Evolutionary conservation across 345 rosid genomes (phyloP), one percentile per base, ranked within the genome.

Genomic region (Eutrema heterophyllum): DNA sequence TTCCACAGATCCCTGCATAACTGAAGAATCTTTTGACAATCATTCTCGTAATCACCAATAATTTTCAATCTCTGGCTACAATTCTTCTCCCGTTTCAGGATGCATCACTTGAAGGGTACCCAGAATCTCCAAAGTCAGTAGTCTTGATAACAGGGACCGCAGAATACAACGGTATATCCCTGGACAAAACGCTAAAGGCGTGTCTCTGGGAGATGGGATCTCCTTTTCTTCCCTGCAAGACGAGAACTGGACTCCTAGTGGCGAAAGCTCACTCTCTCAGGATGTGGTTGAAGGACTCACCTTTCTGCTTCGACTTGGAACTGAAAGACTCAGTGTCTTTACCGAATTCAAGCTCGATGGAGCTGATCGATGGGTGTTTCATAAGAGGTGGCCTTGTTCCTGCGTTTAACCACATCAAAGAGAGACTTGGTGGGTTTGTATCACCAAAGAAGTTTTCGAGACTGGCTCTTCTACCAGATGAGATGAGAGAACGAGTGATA

Each of bases 191-290:
- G 15, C 59, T 94, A 66, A 94, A 91, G 81, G 93, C 88, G 0
- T 94, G 84, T 81, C 95, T 94, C 50, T 94, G 95, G 97, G 98
- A 94, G 83, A 94, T 94, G 98, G 95, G 91, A 3, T 91, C 98
- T 9, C 98, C 98, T 10, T 94, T 91, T 79, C 87, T 89, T 67
- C 98, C 96, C 1, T 88, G 96, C 76, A 88, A 78, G 80, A 85
- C 91, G 38, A 80, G 96, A 64, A 91, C 86, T 0, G 96, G 97
- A 54, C 88, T 91, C 62, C 89, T 91, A 35, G 82, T 91, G 8
- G 98, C 96, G 7, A 94, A 94, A 86, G 95, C 90, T 26, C 96
- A 91, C 73, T 89, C 98, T 58, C 91, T 94, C 35, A 84, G 89
- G 72, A 94, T 94, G 98, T 94, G 98, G 98, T 78, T 94, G 74